Evolutionary conservation across 2,329 filamentous ascomycete species (phyloP), one percentile per base, ranked within the genome.

Genomic region (Lachnellula subtilissima): DNA sequence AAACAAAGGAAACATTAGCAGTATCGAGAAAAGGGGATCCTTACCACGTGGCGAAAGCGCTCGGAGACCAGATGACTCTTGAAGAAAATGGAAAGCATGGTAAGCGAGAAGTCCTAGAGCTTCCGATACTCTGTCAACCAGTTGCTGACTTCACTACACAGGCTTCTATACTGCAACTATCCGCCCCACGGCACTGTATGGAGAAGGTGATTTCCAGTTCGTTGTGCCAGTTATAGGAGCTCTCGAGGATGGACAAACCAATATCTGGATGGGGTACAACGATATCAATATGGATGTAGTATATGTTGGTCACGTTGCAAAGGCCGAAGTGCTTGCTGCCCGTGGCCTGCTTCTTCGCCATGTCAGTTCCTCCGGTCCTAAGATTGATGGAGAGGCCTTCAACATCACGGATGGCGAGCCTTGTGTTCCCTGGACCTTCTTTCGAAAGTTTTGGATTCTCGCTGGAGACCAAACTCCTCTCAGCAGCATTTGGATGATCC

Each of bases 151-250:
- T 19, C 11, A 25, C 14, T 15, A 14, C 36, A 19, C 14, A 55
- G 71, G 70, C 49, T 78, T 82, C 67, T 72, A 79, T 5, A 81
- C 78, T 4, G 72, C 71, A 59, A 73, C 77, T 19, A 73, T 82
- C 58, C 74, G 79, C 15, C 78, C 78, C 1, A 75, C 76, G 4
- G 78, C 75, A 35, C 78, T 82, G 64, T 80, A 79, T 58, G 79
- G 78, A 53, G 75, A 77, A 61, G 76, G 77, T 61, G 68, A 70
- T 48, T 55, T 57, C 42, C 64, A 67, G 35, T 57, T 67, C 47
- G 56, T 64, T 15, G 60, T 59, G 3, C 76, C 79, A 77, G 36
- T 69, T 63, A 55, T 64, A 11, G 54, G 58, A 23, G 76, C 76
- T 5, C 75, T 75, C 65, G 73, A 72, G 65, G 72, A 74, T 57